A percentile compares a stretch with the other conserved stretches of the same genome.
These are phyloP conservation scores for Tulasnella sp. DNA, from an alignment of 768 basidiomycete species.

Conservation along the genomic window DNA sequence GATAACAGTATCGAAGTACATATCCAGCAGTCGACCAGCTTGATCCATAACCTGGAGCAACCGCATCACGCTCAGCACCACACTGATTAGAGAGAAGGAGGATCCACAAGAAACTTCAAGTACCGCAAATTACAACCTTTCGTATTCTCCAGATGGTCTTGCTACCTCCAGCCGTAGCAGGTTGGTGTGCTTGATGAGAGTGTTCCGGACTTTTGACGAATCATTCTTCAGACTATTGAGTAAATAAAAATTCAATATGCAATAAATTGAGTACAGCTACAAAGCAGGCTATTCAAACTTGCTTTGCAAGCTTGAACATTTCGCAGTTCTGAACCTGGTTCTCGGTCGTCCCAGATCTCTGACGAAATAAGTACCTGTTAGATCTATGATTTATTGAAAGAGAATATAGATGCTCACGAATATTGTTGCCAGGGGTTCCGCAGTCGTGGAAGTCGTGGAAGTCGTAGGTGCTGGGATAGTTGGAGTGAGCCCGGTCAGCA, in stretches of 20 bases:
- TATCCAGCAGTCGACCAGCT: conserved; percentile 95
- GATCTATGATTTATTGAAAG: not conserved
- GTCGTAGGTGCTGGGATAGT: conserved; percentile 31
- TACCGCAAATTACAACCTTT: conserved; percentile 88
- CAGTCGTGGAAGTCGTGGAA: conserved; percentile 30
- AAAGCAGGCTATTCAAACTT: not conserved
- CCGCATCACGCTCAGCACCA: too few relatives aligned
- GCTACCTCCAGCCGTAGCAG: too few relatives aligned
- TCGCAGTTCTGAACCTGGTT: conserved; percentile 30
- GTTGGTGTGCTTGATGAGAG: conserved; percentile 55
- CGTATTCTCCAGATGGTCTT: conserved; percentile 93
- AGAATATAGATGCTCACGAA: not conserved
- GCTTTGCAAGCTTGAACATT: conserved; percentile 29
- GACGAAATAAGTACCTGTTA: not conserved
- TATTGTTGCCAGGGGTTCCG: not conserved
- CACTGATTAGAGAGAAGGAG: too few relatives aligned
- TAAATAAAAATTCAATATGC: not conserved
- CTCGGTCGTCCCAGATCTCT: conserved; percentile 28
- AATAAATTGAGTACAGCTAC: not conserved
- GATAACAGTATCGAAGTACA: conserved; percentile 93
- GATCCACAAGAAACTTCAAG: conserved; percentile 79
- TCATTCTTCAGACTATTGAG: conserved; percentile 52
- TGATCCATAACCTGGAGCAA: conserved; percentile 86
- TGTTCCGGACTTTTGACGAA: conserved; percentile 54
- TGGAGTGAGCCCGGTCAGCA: conserved; percentile 21